Evolutionary conservation across 2,329 filamentous ascomycete species (phyloP).

Genomic region (Xylariaceae sp.): DNA sequence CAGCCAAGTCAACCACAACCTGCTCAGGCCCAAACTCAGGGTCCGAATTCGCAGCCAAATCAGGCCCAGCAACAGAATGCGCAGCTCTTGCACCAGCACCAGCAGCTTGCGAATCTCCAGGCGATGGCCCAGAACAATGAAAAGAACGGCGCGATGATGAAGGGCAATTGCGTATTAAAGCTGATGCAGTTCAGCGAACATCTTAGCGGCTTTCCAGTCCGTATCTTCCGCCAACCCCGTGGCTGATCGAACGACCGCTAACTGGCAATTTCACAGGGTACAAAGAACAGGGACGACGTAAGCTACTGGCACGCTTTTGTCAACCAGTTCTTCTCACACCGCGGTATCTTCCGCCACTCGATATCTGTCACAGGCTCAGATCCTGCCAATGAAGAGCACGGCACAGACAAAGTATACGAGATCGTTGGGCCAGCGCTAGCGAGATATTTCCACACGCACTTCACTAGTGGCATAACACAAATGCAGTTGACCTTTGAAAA

Average conservation of each 20-base stretch:
- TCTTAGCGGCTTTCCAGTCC: conserved; percentile 54
- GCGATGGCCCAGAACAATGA: conserved; percentile 40
- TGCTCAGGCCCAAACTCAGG: conserved; percentile 15
- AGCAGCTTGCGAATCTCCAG: conserved; percentile 30
- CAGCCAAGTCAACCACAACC: conserved; percentile 29
- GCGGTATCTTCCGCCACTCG: conserved; percentile 72
- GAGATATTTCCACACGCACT: conserved; percentile 86
- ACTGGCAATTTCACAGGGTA: conserved; percentile 37
- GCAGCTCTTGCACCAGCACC: conserved; percentile 34
- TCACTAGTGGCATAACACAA: conserved; percentile 77
- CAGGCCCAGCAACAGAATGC: conserved; percentile 27
- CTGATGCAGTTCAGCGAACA: conserved; percentile 61
- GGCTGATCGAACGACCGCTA: no score
- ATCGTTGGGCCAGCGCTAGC: conserved; percentile 77
- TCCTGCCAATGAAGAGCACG: conserved; percentile 43
- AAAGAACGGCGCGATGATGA: conserved; percentile 45
- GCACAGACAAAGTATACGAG: conserved; percentile 74
- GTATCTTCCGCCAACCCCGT: conserved; percentile 19
- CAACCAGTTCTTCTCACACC: conserved; percentile 71
- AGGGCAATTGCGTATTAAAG: conserved; percentile 55
- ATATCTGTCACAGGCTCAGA: conserved; percentile 50
- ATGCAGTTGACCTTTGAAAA: conserved; percentile 84
- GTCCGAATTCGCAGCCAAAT: conserved; percentile 26
- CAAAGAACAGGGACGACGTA: conserved; percentile 63
- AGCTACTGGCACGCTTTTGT: conserved; percentile 79